A percentile compares a stretch with the other conserved stretches of the same genome.
phyloP scores from a whole-genome alignment of 352 stramenopile species.

The Globisporangium nunn region DNA sequence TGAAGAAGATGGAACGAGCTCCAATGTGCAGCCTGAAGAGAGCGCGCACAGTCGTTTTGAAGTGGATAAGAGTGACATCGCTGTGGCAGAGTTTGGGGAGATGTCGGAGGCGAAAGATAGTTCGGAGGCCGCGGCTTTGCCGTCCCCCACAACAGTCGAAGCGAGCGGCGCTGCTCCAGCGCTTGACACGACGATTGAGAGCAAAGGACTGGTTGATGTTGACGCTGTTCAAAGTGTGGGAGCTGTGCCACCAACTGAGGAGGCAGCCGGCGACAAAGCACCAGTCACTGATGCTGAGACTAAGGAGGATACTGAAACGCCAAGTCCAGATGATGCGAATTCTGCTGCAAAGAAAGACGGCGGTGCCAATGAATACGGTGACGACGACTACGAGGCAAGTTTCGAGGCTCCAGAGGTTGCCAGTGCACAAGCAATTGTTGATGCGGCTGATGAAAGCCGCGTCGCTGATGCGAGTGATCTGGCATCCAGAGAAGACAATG shows the following conservation, averaged over 20 bases:
- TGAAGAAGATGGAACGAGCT: background rate
- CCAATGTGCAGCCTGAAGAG: background rate
- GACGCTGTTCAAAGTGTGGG: too few relatives aligned
- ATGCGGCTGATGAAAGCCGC: background rate
- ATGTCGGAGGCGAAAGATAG: background rate
- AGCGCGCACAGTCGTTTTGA: background rate
- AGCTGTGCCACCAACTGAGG: background rate
- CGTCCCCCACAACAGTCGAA: background rate
- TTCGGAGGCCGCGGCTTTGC: background rate
- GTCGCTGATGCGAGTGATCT: background rate
- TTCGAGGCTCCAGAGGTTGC: conserved; percentile 5
- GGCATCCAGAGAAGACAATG: too few relatives aligned
- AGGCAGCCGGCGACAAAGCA: background rate
- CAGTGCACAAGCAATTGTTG: background rate
- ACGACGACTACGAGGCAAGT: conserved; percentile 8
- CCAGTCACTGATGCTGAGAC: background rate
- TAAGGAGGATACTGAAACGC: background rate
- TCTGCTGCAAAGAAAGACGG: background rate
- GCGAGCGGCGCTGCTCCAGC: background rate
- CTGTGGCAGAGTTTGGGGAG: background rate
- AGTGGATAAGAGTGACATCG: background rate
- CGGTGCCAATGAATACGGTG: conserved; percentile 3
- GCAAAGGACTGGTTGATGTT: background rate
- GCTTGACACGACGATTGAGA: background rate
- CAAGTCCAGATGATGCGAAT: background rate